Evolutionary conservation across 1,284 basidiomycete genomes (phyloP).

Genomic region (Pseudozyma sp.): DNA sequence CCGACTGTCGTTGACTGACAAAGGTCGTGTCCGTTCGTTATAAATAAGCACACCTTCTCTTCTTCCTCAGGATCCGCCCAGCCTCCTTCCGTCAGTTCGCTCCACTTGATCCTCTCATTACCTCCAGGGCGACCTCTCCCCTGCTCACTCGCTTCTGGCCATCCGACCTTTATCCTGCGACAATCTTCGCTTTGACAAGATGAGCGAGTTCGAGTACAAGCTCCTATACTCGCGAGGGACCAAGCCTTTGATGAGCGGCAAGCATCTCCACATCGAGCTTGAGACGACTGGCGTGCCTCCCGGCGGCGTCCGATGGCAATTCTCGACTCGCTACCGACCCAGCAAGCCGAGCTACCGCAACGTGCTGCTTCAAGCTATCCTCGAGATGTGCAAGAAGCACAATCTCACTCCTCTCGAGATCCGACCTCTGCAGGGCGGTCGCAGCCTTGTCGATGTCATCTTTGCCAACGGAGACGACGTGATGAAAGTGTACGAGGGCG

Average conservation of each 20-base stretch:
- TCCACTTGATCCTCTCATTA: too few relatives aligned
- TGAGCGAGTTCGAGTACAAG: constrained; percentile 11
- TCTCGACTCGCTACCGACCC: constrained; percentile 20
- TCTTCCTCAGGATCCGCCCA: too few relatives aligned
- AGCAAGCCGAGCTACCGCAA: constrained; percentile 26
- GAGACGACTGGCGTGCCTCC: constrained; percentile 21
- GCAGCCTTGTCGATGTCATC: constrained; percentile 28
- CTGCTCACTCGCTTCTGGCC: background rate
- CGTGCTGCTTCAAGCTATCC: constrained; percentile 33
- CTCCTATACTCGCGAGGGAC: constrained; percentile 15
- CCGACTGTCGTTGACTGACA: too few relatives aligned
- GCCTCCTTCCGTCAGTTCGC: too few relatives aligned
- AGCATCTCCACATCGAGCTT: constrained; percentile 20
- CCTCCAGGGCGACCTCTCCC: too few relatives aligned
- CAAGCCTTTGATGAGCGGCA: constrained; percentile 12
- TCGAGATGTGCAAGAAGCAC: constrained; percentile 32
- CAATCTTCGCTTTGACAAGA: background rate
- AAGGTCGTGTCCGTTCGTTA: too few relatives aligned
- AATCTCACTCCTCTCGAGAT: constrained; percentile 31
- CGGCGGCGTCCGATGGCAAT: constrained; percentile 35
- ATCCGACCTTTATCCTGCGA: background rate
- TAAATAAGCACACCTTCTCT: too few relatives aligned
- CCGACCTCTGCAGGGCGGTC: constrained; percentile 7
- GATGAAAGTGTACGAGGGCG: constrained; percentile 22
- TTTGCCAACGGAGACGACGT: constrained; percentile 26